Conservation (phyloP, 306 rosid species). For the Delonix regia region DNA sequence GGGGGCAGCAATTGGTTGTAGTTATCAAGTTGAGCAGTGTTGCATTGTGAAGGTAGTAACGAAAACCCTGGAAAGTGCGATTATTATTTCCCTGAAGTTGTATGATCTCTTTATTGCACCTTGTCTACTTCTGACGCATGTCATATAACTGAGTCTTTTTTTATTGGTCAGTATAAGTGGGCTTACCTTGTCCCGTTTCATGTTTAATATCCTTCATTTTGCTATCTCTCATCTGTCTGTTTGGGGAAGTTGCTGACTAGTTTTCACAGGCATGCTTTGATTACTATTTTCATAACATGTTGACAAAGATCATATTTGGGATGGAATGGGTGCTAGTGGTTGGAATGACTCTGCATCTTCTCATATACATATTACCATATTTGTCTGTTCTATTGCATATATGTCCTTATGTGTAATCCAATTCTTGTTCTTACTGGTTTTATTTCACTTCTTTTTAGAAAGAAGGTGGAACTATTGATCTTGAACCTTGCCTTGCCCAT, state of each 20-base stretch:
- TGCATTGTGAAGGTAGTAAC: constrained; percentile 86
- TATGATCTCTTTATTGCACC: constrained; percentile 18
- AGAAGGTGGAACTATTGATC: constrained; percentile 95
- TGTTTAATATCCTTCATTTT: not conserved
- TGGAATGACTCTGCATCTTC: constrained; percentile 9
- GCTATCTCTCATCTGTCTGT: not conserved
- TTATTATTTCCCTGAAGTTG: constrained; percentile 2
- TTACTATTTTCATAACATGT: not conserved
- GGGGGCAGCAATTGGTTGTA: constrained; percentile 98
- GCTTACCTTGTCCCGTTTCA: constrained; percentile 9
- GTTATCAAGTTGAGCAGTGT: constrained; percentile 85
- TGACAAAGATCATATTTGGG: not conserved
- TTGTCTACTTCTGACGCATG: constrained; percentile 3
- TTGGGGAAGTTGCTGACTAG: constrained; percentile 9
- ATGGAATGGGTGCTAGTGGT: constrained; percentile 19
- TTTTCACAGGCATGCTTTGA: constrained; percentile 1
- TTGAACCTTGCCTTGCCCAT: constrained; percentile 96
- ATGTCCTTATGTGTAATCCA: not conserved
- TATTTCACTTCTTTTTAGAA: constrained; percentile 56
- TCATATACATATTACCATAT: not conserved
- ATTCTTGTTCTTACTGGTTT: constrained; percentile 2
- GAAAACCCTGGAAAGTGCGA: constrained; percentile 18
- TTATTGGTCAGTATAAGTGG: no score
- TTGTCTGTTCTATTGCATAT: constrained; percentile 9
- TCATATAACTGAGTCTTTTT: constrained; percentile 16